A percentile compares a stretch with the other conserved stretches of the same genome.
Conservation (phyloP, 495 filamentous ascomycete species). For the Penicillium psychrofluorescens region DNA sequence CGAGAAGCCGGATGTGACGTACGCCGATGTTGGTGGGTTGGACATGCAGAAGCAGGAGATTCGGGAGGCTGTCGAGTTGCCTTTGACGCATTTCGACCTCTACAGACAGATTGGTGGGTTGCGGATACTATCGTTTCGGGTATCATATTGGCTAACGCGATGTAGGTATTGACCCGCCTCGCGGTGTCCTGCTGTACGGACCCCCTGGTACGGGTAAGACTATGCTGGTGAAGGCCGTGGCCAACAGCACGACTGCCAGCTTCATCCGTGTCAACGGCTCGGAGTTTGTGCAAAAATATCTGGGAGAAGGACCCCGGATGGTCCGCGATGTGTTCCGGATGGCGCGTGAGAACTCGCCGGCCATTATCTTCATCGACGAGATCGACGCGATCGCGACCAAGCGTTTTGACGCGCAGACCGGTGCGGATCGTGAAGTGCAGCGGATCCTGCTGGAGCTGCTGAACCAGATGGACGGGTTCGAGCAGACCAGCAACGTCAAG, state of each 20-base stretch:
- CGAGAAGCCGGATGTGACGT: conserved; percentile 98
- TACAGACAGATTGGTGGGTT: conserved; percentile 85
- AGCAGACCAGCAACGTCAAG: conserved; percentile 97
- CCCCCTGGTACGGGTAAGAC: conserved; percentile 98
- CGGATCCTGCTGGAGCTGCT: conserved; percentile 94
- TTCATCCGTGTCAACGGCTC: conserved; percentile 98
- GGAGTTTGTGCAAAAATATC: conserved; percentile 97
- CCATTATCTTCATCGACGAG: conserved; percentile 99
- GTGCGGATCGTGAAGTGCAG: conserved; percentile 95
- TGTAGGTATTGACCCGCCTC: conserved; percentile 87
- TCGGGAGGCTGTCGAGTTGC: conserved; percentile 91
- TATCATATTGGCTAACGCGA: conserved; percentile 14
- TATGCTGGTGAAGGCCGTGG: conserved; percentile 97
- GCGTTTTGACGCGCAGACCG: conserved; percentile 96
- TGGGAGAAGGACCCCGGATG: conserved; percentile 97
- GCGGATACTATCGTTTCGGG: neutral
- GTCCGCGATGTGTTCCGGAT: conserved; percentile 98
- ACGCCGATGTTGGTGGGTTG: conserved; percentile 93
- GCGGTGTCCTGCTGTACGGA: conserved; percentile 91
- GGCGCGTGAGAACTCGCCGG: conserved; percentile 94
- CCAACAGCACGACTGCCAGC: conserved; percentile 94
- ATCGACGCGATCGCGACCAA: conserved; percentile 99
- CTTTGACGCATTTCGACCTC: conserved; percentile 92
- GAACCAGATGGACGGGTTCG: conserved; percentile 99
- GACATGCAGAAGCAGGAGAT: conserved; percentile 99